Base-by-base conservation (phyloP, 306 rosid genomes). In the Crotalaria pallida region DNA sequence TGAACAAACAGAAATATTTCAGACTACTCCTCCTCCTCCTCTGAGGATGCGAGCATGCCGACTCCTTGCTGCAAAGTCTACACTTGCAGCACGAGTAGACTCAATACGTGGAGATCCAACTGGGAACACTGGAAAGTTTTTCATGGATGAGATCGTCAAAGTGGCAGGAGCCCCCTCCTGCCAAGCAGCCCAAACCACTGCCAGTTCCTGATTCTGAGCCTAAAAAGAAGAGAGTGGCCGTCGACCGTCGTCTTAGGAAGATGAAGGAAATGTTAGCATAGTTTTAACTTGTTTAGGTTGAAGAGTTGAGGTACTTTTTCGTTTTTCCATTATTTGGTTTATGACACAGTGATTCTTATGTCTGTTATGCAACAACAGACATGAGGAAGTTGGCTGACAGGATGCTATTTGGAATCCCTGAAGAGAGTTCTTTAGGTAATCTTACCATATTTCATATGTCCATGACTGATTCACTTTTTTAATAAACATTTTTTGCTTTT, bases 91-190 rank as follows among this genome's bases (percentile, higher is more conserved):
- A 57, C 84, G 96, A 19, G 96, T 90, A 45, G 98, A 94, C 83
- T 90, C 97, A 31, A 85, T 86, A n/a, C 87, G 92, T 47, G 97
- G 96, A 49, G 98, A 94, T 79, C 95, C 96, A 56, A 85, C 98
- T 16, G 97, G 97, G 57, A 85, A 58, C 6, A 78, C 80, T 17
- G 98, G 98, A 22, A 87, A 89, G 78, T 41, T 51, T 16, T 81
- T 90, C 29, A 83, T 79, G 73, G 95, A 87, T 9, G 96, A 88
- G 81, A 78, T 88, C 75, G 84, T 65, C 73, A 94, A 94, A 88
- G 80, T 90, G 97, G 97, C 98, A 94, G 69, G 98, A 94, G 77
- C 98, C 96, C 33, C 98, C 98, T 40, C 98, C 98, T 12, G 97
- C 96, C 27, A 93, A 93, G 82, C 96, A 88, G 81, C 94, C 97